These are phyloP conservation scores for Penicillium taxi DNA, from an alignment of 495 filamentous ascomycete species.

Conservation along the genomic window DNA sequence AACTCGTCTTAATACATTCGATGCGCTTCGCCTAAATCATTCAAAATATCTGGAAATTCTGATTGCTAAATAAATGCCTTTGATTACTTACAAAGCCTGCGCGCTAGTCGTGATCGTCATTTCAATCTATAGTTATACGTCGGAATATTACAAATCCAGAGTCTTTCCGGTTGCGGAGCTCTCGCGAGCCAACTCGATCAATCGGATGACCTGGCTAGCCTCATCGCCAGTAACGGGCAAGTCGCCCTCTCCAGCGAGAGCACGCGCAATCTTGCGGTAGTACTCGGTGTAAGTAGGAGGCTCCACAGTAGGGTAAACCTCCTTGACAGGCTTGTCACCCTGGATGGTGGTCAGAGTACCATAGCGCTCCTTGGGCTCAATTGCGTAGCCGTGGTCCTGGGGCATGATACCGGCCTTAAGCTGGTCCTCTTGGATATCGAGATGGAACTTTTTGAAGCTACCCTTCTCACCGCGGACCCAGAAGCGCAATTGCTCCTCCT, in stretches of 20 bases:
- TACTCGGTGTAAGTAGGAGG: conserved; percentile 66
- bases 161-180: conserved; percentile 60
- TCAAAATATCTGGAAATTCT: too few relatives aligned
- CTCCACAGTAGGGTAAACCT: conserved; percentile 51
- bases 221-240: conserved; percentile 66
- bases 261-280: conserved; percentile 61
- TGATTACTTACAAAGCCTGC: conserved; percentile 1
- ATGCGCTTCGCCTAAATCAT: too few relatives aligned
- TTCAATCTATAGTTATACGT: conserved; percentile 8
- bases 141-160: conserved; percentile 36
- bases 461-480: conserved; percentile 76
- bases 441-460: conserved; percentile 69
- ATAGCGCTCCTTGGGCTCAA: conserved; percentile 50
- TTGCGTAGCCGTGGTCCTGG: conserved; percentile 56
- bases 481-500: conserved; percentile 65
- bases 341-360: conserved; percentile 43
- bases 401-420: conserved; percentile 61
- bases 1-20: too few relatives aligned
- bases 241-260: conserved; percentile 53
- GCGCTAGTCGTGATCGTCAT: conserved; percentile 15
- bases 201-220: conserved; percentile 60
- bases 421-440: conserved; percentile 79
- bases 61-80: too few relatives aligned
- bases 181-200: conserved; percentile 66
- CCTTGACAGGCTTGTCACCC: conserved; percentile 32